Base-by-base conservation (phyloP, 2,329 filamentous ascomycete species). In the Ceratocystis papillata region DNA sequence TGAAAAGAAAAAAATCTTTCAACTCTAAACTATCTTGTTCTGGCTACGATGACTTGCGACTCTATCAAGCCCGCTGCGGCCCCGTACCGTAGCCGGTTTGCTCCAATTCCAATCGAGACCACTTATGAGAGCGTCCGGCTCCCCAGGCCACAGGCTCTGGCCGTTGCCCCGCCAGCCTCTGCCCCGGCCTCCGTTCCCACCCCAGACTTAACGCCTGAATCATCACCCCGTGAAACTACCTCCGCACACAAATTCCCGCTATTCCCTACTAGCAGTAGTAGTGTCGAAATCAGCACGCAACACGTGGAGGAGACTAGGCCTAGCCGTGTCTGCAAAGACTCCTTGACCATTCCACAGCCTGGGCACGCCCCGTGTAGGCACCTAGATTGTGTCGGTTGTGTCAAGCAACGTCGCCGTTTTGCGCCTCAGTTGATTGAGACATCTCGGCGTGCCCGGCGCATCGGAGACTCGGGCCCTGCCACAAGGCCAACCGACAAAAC, bases 391-490 rank as follows among this genome's bases (percentile, higher is more conserved):
- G 12, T n/a, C 33, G 30, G 30, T 3, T 60, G 33, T 45, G 25
- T 53, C 3, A 57, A 44, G 10, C 30, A 33, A 22, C 72, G 66
- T 55, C 79, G 80, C 69, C 77, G 77, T 68, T 96, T 95, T 74
- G 82, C 86, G 37, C 90, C 90, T 12, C 87, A 93, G 71, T 79
- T 96, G 65, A 86, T 96, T 69, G 90, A 93, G 75, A 92, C 89
- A 2, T 87, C 87, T 3, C 84, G 85, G 71, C 81, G 90, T 64
- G 85, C 85, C 44, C 84, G 87, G 69, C 85, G 85, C 71, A 82
- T 82, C 17, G 85, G 85, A 22, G 87, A 90, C 70, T 75, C 80
- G 0, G 80, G 80, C 5, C 84, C 85, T 22, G 83, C 85, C 37
- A 83, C 85, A 25, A 80, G 79, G 65, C 84, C 82, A 10, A 81